Percentiles rank a stretch among this genome's conserved stretches.
Evolutionary conservation across 2,329 filamentous ascomycete species (phyloP).

Genomic region (Davidsoniella australis): DNA sequence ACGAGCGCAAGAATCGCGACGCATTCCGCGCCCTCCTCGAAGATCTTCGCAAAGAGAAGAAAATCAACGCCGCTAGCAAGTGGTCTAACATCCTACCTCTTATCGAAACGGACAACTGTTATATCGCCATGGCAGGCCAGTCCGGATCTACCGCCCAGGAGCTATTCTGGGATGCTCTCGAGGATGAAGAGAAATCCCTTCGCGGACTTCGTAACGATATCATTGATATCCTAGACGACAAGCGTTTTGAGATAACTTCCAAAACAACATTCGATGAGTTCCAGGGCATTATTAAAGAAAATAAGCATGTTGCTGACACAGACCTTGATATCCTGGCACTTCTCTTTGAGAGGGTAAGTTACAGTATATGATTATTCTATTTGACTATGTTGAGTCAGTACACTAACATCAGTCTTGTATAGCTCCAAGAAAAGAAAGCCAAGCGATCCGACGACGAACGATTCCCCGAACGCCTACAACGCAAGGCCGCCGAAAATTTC

Average conservation of each 20-base stretch:
- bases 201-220: conserved; percentile 68
- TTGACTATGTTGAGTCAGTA: neutral
- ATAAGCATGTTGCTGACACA: conserved; percentile 77
- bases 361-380: neutral
- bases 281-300: conserved; percentile 60
- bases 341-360: conserved; percentile 63
- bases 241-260: conserved; percentile 75
- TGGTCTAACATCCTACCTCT: conserved; percentile 68
- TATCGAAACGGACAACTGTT: conserved; percentile 67
- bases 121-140: conserved; percentile 68
- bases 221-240: conserved; percentile 77
- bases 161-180: conserved; percentile 88
- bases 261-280: conserved; percentile 86
- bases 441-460: conserved; percentile 74
- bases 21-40: conserved; percentile 57
- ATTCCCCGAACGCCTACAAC: conserved; percentile 69
- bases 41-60: conserved; percentile 56
- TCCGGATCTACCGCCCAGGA: conserved; percentile 73
- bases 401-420: conserved; percentile 9
- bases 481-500: conserved; percentile 67
- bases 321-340: conserved; percentile 60
- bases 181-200: conserved; percentile 81
- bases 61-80: conserved; percentile 78
- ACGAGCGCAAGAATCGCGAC: conserved; percentile 76
- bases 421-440: conserved; percentile 72